Evolutionary conservation across 2,329 filamentous ascomycete species (phyloP), one percentile per base, ranked within the genome.

Genomic region (Aschersonia sp.): DNA sequence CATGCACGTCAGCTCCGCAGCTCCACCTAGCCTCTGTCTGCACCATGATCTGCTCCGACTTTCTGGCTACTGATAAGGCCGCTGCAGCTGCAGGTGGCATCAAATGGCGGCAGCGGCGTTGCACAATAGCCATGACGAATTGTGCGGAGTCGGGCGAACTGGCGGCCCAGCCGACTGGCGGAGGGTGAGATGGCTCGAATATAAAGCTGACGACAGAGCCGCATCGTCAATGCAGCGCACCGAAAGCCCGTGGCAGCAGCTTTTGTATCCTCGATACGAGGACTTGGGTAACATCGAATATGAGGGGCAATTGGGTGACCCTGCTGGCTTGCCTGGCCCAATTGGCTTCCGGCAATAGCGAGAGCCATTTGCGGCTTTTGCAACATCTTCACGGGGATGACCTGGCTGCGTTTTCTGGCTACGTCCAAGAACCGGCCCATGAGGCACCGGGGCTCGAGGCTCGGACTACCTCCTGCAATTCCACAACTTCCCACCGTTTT

Each of bases 401-500:
- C 8, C 4, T 35, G 5, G 33, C 32, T n/a, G 9, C 42, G 5
- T 42, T 44, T 35, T n/a, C n/a, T 8, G 8, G 29, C 12, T 31
- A 31, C 29, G 8, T n/a, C 10, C 14, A 43, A 37, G 22, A 22
- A 2, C 22, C 22, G 31, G 48, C 40, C 6, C 6, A 29, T 11
- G 22, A 32, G 12, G 31, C 22, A 5, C 42, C 42, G 6, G 4
- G 5, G 9, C 12, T 50, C 7, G 11, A 44, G 29, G 30, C 40
- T 12, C 46, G 46, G 30, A 6, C 22, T 4, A 30, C n/a, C 6
- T 5, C 32, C 29, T 42, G 35, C 35, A 37, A 12, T 9, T 37
- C 35, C 8, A 12, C 35, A 8, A 8, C 8, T n/a, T 30, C 14
- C 5, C 22, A 46, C 22, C 4, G 33, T 2, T 57, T 56, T 44